Conservation (phyloP, 345 rosid genomes). For the Aquilaria sinensis region DNA sequence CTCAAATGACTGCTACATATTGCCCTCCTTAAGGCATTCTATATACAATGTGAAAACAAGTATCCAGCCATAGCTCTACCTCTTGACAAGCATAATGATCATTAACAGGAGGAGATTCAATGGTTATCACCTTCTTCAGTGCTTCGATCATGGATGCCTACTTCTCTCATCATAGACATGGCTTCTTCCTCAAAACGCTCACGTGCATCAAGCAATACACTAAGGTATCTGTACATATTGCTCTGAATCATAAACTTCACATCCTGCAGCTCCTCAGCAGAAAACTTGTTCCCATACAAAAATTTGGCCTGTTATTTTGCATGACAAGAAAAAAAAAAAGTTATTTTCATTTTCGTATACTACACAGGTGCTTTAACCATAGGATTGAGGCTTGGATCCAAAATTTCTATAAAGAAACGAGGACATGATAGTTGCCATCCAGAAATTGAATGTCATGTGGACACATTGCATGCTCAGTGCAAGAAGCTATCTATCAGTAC, state of each 20-base stretch:
- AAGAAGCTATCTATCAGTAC: no score
- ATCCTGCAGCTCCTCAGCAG: constrained; percentile 70
- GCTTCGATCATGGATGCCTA: constrained; percentile 34
- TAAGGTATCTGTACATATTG: constrained; percentile 89
- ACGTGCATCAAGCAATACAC: constrained; percentile 92
- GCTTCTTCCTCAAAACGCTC: constrained; percentile 98
- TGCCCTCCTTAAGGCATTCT: no score
- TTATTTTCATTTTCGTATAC: no score
- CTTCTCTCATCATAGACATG: constrained; percentile 35
- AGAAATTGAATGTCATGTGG: no score
- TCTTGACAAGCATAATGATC: neutral
- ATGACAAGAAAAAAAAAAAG: constrained; percentile 9
- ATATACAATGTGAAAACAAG: no score
- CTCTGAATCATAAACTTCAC: constrained; percentile 97
- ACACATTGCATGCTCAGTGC: no score
- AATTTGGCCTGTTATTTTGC: constrained; percentile 68
- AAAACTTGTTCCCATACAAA: constrained; percentile 84
- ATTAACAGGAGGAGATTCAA: neutral
- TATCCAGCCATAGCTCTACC: no score
- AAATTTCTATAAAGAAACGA: no score
- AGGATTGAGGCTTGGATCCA: no score
- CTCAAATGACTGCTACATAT: no score
- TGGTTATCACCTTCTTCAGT: constrained; percentile 39
- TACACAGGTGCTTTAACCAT: no score
- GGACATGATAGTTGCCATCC: no score